Evolutionary conservation across 345 rosid genomes (phyloP).

Genomic region (Sisymbrium altissimum): DNA sequence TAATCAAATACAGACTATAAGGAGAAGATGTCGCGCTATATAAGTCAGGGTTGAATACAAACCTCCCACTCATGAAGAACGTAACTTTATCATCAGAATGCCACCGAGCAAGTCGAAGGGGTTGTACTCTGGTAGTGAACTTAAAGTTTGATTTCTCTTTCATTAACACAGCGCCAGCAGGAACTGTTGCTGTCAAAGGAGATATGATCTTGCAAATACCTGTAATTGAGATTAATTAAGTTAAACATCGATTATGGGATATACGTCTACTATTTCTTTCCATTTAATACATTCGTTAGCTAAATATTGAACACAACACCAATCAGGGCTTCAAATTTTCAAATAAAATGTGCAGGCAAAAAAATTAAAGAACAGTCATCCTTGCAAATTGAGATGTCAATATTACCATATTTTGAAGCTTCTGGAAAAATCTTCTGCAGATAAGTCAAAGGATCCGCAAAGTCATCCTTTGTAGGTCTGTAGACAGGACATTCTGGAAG

Average conservation of each 20-base stretch:
- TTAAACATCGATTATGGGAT: neutral
- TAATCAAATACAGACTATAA: constrained; percentile 18
- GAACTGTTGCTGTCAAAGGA: constrained; percentile 81
- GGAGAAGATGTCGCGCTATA: neutral
- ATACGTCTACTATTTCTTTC: neutral
- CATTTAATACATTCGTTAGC: neutral
- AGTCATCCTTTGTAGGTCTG: constrained; percentile 88
- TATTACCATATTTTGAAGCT: constrained; percentile 89
- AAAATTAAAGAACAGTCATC: neutral
- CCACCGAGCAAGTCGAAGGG: constrained; percentile 99
- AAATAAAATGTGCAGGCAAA: constrained; percentile 2
- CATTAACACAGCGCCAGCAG: constrained; percentile 90
- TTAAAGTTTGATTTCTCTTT: constrained; percentile 88
- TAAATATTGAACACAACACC: neutral
- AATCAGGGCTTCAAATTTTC: neutral
- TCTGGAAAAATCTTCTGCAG: constrained; percentile 90
- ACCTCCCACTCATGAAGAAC: constrained; percentile 99
- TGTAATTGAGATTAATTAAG: constrained; percentile 21
- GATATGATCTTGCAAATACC: constrained; percentile 96
- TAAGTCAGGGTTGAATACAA: constrained; percentile 23
- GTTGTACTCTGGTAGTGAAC: constrained; percentile 97
- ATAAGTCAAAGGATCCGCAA: constrained; percentile 91
- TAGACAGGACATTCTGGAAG: constrained; percentile 96
- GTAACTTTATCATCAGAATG: constrained; percentile 86
- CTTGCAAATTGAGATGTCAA: neutral